Percentiles rank a stretch among this genome's conserved stretches.
Evolutionary conservation across 331 rosid species (phyloP).

Genomic region (Acacia pycnantha): DNA sequence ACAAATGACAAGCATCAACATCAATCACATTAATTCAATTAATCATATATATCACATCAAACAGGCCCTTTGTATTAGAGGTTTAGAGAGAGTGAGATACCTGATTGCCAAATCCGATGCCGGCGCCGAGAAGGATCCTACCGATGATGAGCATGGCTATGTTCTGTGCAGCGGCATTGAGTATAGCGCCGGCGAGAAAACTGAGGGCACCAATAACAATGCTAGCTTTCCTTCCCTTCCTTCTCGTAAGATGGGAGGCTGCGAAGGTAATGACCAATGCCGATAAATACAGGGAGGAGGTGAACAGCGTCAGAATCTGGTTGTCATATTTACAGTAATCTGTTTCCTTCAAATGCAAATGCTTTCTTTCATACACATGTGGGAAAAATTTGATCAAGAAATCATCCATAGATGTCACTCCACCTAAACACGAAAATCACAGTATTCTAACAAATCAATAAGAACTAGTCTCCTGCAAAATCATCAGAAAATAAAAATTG

Average conservation of each 20-base stretch:
- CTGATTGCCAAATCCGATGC: constrained; percentile 69
- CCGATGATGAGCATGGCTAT: constrained; percentile 60
- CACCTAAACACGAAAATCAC: constrained; percentile 38
- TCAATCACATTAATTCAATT: not conserved
- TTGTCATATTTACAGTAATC: constrained; percentile 72
- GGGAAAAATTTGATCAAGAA: constrained; percentile 66
- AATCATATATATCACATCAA: not conserved
- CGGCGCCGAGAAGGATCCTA: constrained; percentile 53
- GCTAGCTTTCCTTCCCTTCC: constrained; percentile 57
- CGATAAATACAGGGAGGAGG: constrained; percentile 68
- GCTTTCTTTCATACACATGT: constrained; percentile 52
- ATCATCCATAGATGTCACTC: constrained; percentile 81
- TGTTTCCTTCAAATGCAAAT: constrained; percentile 50
- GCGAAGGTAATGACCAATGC: constrained; percentile 58
- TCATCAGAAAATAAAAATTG: too few species aligned
- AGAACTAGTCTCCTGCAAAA: too few species aligned
- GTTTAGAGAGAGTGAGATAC: constrained; percentile 25
- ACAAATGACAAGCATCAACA: not conserved
- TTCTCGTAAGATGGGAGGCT: constrained; percentile 56
- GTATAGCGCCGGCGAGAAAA: constrained; percentile 53
- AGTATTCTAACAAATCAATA: too few species aligned
- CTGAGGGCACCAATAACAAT: constrained; percentile 57
- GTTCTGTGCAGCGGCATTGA: constrained; percentile 54
- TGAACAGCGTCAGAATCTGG: constrained; percentile 62
- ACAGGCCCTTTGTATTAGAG: too few species aligned